phyloP scores from a whole-genome alignment of 164 flowering plant genomes.

The Magnolia changhungtana region DNA sequence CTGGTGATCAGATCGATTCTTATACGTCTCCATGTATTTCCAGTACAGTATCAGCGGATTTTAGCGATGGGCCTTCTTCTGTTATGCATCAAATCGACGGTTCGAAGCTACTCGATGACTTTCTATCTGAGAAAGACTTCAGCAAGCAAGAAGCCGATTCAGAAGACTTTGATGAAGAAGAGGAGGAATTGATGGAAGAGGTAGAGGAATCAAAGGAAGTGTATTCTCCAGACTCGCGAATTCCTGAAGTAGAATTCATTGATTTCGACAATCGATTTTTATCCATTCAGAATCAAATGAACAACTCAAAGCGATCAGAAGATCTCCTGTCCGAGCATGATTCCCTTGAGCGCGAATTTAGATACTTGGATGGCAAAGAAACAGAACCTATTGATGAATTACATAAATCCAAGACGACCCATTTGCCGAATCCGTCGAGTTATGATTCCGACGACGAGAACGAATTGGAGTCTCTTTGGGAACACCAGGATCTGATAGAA shows the following conservation, averaged over 20 bases:
- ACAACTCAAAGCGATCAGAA: too few species aligned
- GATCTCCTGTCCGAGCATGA: neutral
- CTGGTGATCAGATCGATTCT: neutral
- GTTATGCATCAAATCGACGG: neutral
- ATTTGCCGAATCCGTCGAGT: constrained; percentile 17
- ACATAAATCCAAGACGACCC: neutral
- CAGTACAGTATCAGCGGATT: neutral
- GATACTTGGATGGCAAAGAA: neutral
- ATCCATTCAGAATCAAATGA: neutral
- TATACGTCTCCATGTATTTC: neutral
- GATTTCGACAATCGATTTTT: neutral
- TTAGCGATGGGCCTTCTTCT: neutral
- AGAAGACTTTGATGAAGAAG: neutral
- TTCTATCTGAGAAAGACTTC: neutral
- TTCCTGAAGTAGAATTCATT: neutral
- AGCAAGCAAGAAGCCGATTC: neutral
- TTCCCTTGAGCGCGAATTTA: neutral
- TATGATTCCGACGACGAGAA: constrained; percentile 41
- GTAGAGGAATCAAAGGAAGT: neutral
- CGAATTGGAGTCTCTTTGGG: constrained; percentile 64
- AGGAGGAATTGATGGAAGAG: neutral
- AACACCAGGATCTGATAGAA: constrained; percentile 88
- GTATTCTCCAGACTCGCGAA: neutral
- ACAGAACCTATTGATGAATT: neutral
- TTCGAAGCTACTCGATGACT: neutral